Evolutionary conservation across 768 basidiomycete genomes (phyloP).

Genomic region (Kwoniella europaea): DNA sequence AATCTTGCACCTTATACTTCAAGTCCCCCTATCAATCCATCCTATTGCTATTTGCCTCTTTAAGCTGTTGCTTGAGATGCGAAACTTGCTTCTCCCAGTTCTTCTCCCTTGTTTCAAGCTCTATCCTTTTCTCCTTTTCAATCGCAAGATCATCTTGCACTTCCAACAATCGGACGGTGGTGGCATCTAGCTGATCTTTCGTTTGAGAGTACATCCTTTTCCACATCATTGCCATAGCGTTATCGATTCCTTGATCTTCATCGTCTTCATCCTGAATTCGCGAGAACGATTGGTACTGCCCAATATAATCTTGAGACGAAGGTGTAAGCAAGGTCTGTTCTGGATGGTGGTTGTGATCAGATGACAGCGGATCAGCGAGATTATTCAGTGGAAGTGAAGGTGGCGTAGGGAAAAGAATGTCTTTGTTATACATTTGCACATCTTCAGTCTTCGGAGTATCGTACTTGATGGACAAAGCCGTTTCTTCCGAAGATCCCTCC

Average conservation of each 20-base stretch:
- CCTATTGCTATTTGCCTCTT: neutral
- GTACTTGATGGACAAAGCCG: too few relatives aligned
- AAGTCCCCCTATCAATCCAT: neutral
- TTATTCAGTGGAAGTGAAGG: too few relatives aligned
- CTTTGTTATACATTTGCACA: neutral
- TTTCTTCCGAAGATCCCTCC: too few relatives aligned
- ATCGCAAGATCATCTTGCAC: constrained; percentile 9
- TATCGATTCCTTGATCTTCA: neutral
- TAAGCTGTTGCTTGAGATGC: neutral
- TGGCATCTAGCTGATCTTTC: constrained; percentile 5
- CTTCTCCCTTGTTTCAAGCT: neutral
- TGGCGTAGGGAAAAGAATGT: neutral
- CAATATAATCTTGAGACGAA: neutral
- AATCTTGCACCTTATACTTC: neutral
- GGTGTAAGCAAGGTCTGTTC: constrained; percentile 3
- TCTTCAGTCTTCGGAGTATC: neutral
- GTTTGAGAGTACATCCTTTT: constrained; percentile 10
- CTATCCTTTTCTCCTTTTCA: neutral
- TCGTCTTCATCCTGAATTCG: neutral
- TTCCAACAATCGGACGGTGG: neutral
- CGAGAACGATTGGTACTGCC: too few relatives aligned
- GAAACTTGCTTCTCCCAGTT: neutral
- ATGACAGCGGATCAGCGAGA: neutral
- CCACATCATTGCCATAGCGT: constrained; percentile 4
- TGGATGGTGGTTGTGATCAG: neutral